These are phyloP conservation scores for Heterobasidion occidentale DNA, from an alignment of 1,284 basidiomycete species.

Conservation along the genomic window DNA sequence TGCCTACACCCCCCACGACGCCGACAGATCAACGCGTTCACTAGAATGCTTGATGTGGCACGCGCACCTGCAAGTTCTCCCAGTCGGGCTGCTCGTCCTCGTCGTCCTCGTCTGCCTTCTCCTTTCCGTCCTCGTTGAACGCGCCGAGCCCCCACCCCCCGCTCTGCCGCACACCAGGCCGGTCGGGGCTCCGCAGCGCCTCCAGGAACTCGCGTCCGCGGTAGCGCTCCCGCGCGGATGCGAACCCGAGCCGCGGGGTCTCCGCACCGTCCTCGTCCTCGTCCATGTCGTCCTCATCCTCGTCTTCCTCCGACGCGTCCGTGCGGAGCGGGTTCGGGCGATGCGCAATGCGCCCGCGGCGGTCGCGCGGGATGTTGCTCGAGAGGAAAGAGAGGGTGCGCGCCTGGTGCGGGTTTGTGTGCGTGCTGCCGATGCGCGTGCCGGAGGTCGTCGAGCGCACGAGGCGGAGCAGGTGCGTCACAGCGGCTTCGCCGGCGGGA, in stretches of 20 bases:
- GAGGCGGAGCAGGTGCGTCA: constrained; percentile 53
- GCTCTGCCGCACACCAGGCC: constrained; percentile 23
- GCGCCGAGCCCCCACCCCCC: constrained; percentile 64
- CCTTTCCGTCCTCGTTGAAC: constrained; percentile 37
- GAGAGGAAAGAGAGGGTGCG: constrained; percentile 63
- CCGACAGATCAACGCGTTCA: background rate
- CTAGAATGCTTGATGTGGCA: background rate
- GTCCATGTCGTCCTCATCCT: constrained; percentile 10
- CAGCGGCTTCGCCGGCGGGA: constrained; percentile 52
- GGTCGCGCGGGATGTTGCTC: constrained; percentile 62
- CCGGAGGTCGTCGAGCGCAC: constrained; percentile 37
- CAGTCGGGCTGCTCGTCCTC: constrained; percentile 37
- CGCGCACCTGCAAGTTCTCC: constrained; percentile 55
- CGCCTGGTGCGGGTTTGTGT: constrained; percentile 22
- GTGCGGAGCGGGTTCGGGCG: constrained; percentile 16
- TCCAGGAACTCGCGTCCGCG: constrained; percentile 51
- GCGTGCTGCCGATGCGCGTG: constrained; percentile 14
- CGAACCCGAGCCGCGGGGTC: constrained; percentile 38
- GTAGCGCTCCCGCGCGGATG: constrained; percentile 30
- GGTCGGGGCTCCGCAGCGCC: constrained; percentile 47
- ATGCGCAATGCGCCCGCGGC: constrained; percentile 64
- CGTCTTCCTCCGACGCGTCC: constrained; percentile 8
- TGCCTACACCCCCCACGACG: background rate
- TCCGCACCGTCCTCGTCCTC: constrained; percentile 36
- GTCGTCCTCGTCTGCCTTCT: constrained; percentile 21